Percentiles rank a stretch among this genome's conserved stretches.
These are phyloP conservation scores for Crepidotus variabilis DNA, from an alignment of 768 basidiomycete genomes.

Conservation along the genomic window DNA sequence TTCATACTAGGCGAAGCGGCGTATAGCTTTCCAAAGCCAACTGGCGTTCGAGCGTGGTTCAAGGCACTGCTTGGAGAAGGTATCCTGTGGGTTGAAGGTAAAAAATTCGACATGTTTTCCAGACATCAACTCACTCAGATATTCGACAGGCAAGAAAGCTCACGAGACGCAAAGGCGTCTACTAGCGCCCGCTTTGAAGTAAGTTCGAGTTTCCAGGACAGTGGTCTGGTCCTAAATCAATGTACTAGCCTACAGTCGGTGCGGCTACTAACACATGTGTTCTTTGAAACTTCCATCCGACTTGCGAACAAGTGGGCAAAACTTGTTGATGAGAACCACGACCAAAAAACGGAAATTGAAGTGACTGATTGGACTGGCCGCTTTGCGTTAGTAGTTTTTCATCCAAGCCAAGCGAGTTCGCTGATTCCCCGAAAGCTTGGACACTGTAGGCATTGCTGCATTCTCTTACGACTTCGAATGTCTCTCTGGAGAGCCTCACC, in stretches of 20 bases:
- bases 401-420: not conserved
- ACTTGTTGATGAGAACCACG: slow-evolving; percentile 36
- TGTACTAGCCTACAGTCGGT: slow-evolving; percentile 42
- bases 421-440: slow-evolving; percentile 36
- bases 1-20: slow-evolving; percentile 53
- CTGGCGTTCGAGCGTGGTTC: slow-evolving; percentile 64
- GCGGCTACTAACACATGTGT: slow-evolving; percentile 45
- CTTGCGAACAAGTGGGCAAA: slow-evolving; percentile 48
- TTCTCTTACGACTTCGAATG: slow-evolving; percentile 62
- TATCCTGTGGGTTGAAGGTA: slow-evolving; percentile 66
- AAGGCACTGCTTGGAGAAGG: slow-evolving; percentile 57
- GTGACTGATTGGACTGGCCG: slow-evolving; percentile 56
- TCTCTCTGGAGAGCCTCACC: slow-evolving; percentile 44
- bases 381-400: slow-evolving; percentile 43
- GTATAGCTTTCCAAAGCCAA: slow-evolving; percentile 59
- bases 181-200: slow-evolving; percentile 59
- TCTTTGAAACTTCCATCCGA: slow-evolving; percentile 53
- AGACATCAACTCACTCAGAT: not conserved
- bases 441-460: slow-evolving; percentile 57
- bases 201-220: slow-evolving; percentile 5
- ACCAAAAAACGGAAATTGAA: slow-evolving; percentile 45
- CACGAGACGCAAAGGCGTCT: slow-evolving; percentile 52
- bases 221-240: not conserved
- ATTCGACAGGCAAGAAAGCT: slow-evolving; percentile 42
- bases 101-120: not conserved